Evolutionary conservation across 441 rosid species (phyloP).

Genomic region (Aquilaria agallochum): DNA sequence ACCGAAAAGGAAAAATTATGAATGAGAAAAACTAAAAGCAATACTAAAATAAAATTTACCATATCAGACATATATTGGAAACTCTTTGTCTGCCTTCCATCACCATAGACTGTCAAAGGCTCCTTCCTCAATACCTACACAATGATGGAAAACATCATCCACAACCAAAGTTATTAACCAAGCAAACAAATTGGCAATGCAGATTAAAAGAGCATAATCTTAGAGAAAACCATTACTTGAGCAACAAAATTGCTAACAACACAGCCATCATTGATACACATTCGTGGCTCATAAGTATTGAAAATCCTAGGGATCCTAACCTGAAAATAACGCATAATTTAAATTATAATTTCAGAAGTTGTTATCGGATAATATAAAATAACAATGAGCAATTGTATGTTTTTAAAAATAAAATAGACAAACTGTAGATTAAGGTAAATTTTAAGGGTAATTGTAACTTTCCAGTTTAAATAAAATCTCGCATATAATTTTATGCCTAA

Average conservation of each 20-base stretch:
- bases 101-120: conserved; percentile 92
- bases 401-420: too few species aligned
- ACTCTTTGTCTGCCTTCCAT: conserved; percentile 97
- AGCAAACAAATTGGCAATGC: not conserved
- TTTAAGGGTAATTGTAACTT: too few species aligned
- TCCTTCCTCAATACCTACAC: conserved; percentile 89
- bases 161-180: not conserved
- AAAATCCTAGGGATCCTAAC: conserved; percentile 91
- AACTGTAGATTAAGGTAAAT: too few species aligned
- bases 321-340: conserved; percentile 17
- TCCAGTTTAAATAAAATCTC: too few species aligned
- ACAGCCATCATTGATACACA: conserved; percentile 95
- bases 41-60: conserved; percentile 32
- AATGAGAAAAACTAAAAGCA: not conserved
- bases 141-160: not conserved
- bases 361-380: too few species aligned
- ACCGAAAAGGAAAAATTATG: not conserved
- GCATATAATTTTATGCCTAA: too few species aligned
- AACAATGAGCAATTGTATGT: too few species aligned
- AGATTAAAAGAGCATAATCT: not conserved
- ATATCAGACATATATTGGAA: conserved; percentile 94
- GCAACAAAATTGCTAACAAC: conserved; percentile 97
- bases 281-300: conserved; percentile 90
- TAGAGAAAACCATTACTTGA: conserved; percentile 41
- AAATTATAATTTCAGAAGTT: too few species aligned